Conservation (phyloP, 306 rosid species). For the Vigna radiata region DNA sequence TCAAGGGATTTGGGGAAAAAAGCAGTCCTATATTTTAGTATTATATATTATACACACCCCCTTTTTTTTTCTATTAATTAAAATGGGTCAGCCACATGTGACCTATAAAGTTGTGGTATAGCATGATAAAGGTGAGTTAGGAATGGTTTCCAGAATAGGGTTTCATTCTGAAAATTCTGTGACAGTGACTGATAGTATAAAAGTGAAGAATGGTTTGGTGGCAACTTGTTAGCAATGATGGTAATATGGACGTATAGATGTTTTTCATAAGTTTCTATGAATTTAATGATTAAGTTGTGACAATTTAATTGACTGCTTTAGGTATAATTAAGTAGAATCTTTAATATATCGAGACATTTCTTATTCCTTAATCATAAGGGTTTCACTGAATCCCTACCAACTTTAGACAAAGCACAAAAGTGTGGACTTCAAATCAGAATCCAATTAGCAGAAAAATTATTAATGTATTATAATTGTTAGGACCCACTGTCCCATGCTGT, state of each 20-base stretch:
- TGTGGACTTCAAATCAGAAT: constrained; percentile 54
- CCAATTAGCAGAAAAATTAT: constrained; percentile 37
- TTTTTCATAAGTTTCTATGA: constrained; percentile 49
- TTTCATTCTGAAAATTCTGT: constrained; percentile 43
- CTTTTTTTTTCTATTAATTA: not conserved
- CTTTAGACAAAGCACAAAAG: constrained; percentile 56
- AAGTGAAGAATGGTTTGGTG: constrained; percentile 47
- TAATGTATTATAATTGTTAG: constrained; percentile 40
- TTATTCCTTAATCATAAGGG: constrained; percentile 59
- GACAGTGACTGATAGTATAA: constrained; percentile 44
- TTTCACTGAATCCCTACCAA: constrained; percentile 65
- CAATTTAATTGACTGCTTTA: constrained; percentile 56
- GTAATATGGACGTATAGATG: constrained; percentile 35
- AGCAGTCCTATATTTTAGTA: not conserved
- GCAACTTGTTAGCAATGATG: constrained; percentile 56
- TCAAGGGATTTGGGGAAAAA: constrained; percentile 47
- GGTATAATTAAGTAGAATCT: constrained; percentile 56
- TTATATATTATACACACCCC: not conserved
- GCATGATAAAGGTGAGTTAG: constrained; percentile 6
- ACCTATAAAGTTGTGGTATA: not conserved
- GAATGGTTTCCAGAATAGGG: constrained; percentile 21
- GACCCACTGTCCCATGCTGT: constrained; percentile 36
- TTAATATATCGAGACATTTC: constrained; percentile 49
- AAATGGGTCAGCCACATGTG: constrained; percentile 1
- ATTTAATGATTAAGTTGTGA: constrained; percentile 53